These are phyloP conservation scores for Clonostachys sp. DNA, from an alignment of 2,329 filamentous ascomycete species.

Conservation along the genomic window DNA sequence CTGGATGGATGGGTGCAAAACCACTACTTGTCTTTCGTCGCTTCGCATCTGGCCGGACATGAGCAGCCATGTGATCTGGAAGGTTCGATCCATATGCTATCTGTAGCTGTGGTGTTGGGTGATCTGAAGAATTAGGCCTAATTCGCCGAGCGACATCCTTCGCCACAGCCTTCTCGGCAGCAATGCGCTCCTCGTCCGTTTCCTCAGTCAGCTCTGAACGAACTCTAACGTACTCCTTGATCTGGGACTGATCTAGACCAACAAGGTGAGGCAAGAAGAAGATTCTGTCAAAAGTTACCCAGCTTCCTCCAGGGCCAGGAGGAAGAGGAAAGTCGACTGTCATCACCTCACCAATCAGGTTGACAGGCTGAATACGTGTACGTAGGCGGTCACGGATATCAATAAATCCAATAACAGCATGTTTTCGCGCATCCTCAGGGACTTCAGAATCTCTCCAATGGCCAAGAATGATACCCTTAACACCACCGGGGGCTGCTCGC, in stretches of 20 bases:
- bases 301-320: slow-evolving; percentile 56
- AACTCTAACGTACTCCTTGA: slow-evolving; percentile 60
- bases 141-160: slow-evolving; percentile 40
- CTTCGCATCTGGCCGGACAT: slow-evolving; percentile 34
- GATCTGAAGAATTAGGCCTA: slow-evolving; percentile 37
- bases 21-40: slow-evolving; percentile 37
- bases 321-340: slow-evolving; percentile 42
- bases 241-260: slow-evolving; percentile 47
- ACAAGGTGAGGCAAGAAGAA: slow-evolving; percentile 54
- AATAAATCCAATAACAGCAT: slow-evolving; percentile 58
- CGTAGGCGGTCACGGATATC: slow-evolving; percentile 56
- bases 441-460: slow-evolving; percentile 57
- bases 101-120: slow-evolving; percentile 25
- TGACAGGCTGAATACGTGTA: slow-evolving; percentile 49
- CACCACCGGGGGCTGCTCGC: slow-evolving; percentile 18
- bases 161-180: slow-evolving; percentile 35
- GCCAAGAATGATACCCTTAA: slow-evolving; percentile 48
- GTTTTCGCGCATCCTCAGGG: slow-evolving; percentile 42
- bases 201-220: slow-evolving; percentile 32
- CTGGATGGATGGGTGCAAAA: slow-evolving; percentile 23
- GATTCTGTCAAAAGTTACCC: slow-evolving; percentile 59
- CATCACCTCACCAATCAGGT: slow-evolving; percentile 41
- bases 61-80: slow-evolving; percentile 33
- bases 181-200: slow-evolving; percentile 15
- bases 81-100: slow-evolving; percentile 48